phyloP scores from a whole-genome alignment of 495 filamentous ascomycete species.

The Podospora comata region DNA sequence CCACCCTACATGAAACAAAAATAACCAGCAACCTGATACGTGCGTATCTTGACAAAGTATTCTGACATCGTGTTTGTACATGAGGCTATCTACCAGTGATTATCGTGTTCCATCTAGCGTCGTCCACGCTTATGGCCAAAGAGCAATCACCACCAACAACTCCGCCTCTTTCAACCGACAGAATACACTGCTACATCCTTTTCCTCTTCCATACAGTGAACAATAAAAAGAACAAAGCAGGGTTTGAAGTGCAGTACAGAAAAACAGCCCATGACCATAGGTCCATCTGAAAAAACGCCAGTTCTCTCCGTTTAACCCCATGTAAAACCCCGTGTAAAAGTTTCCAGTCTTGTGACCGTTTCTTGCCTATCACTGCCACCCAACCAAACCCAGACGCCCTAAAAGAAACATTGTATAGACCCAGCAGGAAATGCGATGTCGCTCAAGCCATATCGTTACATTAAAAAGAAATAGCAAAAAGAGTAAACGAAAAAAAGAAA shows the following conservation, averaged over 20 bases:
- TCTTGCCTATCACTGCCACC: constrained; percentile 1
- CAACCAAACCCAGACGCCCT: constrained; percentile 7
- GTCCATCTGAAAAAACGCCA: background rate
- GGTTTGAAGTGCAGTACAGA: background rate
- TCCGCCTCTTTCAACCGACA: background rate
- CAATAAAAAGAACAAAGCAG: background rate
- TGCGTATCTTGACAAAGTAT: background rate
- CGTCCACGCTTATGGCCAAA: background rate
- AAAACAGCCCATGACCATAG: background rate
- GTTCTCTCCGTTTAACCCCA: background rate
- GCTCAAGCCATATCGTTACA: background rate
- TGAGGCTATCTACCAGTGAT: background rate
- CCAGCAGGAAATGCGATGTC: background rate
- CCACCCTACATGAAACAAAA: background rate
- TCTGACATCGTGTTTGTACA: background rate
- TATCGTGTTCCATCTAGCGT: background rate
- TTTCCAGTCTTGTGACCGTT: background rate
- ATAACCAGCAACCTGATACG: background rate
- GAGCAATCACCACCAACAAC: background rate
- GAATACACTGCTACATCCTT: background rate
- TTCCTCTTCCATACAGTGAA: background rate
- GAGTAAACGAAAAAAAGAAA: constrained; percentile 1
- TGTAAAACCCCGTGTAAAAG: background rate
- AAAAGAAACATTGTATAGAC: background rate
- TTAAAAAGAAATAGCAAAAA: constrained; percentile 5